Base-by-base conservation (phyloP, 2,329 filamentous ascomycete species). In the Hypoxylon rubiginosum region DNA sequence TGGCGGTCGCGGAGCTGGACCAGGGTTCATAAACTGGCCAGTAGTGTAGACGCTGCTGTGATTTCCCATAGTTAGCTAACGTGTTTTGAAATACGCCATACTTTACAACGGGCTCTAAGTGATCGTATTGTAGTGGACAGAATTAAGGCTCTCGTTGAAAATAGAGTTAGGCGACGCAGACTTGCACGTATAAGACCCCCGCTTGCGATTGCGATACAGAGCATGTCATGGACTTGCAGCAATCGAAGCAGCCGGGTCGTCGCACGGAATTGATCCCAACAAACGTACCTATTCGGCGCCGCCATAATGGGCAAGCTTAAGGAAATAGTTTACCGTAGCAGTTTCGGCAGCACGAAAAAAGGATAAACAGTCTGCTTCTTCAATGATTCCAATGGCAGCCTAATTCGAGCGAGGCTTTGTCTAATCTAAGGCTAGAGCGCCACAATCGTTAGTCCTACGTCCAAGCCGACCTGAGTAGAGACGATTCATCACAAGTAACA, bases 1-100 rank as follows among this genome's bases (percentile, higher is more conserved):
- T 19, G 95, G 96, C 66, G 96, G 95, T 75, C 92, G 91, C 71
- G 96, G 96, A 72, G 96, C 95, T 73, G 96, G 95, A 71, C 96
- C 94, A 68, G 96, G 94, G 80, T 98, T 98, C 92, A 98, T 97
- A 83, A 98, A 98, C 79, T 90, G 88, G 74, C 85, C 87, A 70
- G 83, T 82, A 45, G 86, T 81, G 76, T 89, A 90, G 73, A 86
- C 80, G 76, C 86, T 89, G 74, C 66, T 74, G 62, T 70, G 55
- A 67, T 73, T 71, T 65, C 66, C 66, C 72, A 75, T 75, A 56
- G 63, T 76, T 63, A 72, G 72, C 62, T n/a, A 53, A 51, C 26
- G 2, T n/a, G n/a, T 54, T 49, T 15, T 52, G 11, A n/a, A 19
- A 50, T 34, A 46, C 4, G 19, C 17, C 11, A n/a, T 17, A 19